Base-by-base conservation (phyloP, 768 basidiomycete genomes). In the Naganishia vishniacii region DNA sequence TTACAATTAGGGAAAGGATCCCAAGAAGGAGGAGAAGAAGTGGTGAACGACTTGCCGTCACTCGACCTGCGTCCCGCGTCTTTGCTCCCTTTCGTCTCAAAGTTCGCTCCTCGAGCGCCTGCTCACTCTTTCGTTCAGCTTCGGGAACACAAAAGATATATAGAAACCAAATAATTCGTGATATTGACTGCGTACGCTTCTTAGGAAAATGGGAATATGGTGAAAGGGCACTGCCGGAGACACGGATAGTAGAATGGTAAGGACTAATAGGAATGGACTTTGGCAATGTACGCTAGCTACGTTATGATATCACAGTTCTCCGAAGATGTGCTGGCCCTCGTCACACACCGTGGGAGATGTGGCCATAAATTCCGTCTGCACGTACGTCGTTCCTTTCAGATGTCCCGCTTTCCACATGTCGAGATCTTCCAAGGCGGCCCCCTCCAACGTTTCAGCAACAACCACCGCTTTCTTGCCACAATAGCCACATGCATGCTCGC, bases 1-100 rank as follows among this genome's bases (percentile, higher is more conserved):
- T 23, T 23, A 37, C 53, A 56, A 56, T 32, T 25, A 56, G 53
- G 16, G 4, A 40, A 40, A 56, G 37, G 7, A 25, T 4, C n/a
- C 13, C 37, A 56, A 40, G 53, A n/a, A 41, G 34, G 11, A 51
- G 15, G 48, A 51, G 12, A 51, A 56, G 37, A 56, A 56, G 53
- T 56, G 23, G n/a, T 56, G 34, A 56, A 18, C 31, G 53, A 15
- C 20, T 56, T 13, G 34, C 5, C 32, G 32, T 20, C 32, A 53
- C 4, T 32, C 11, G 20, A 49, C 28, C 49, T 29, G 16, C 49
- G 11, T 51, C 20, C 31, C 12, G 18, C 31, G n/a, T 31, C 12
- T 32, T 18, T 18, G 31, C 31, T 51, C n/a, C 31, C 31, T 34
- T 34, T 26, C 53, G 25, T 16, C 53, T 56, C 34, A 34, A 16